phyloP scores from a whole-genome alignment of 1,284 basidiomycete species.

The Puccinia brachypodii region DNA sequence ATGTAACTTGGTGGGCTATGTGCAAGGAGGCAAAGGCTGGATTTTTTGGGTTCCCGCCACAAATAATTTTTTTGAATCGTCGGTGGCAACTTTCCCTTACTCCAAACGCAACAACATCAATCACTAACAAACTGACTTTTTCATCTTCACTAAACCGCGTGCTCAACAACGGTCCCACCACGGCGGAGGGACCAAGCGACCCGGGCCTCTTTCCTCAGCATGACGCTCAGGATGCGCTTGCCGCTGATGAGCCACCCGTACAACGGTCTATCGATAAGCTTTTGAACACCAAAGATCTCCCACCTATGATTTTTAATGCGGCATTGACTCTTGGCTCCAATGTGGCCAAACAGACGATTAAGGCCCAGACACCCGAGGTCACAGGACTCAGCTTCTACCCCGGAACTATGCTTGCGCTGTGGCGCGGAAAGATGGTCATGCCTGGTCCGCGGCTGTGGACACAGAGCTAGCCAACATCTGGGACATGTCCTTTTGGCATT shows the following conservation, averaged over 20 bases:
- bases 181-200: too few species aligned
- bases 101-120: not conserved
- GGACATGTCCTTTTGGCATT: not conserved
- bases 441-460: not conserved
- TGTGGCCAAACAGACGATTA: not conserved
- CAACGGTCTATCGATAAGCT: not conserved
- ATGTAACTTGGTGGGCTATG: slow-evolving; percentile 4
- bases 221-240: not conserved
- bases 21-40: slow-evolving; percentile 24
- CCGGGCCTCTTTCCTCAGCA: not conserved
- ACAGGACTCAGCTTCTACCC: not conserved
- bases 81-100: not conserved
- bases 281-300: not conserved
- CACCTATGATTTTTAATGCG: not conserved
- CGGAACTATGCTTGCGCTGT: not conserved
- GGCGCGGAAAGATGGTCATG: not conserved
- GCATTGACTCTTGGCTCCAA: not conserved
- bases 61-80: slow-evolving; percentile 15
- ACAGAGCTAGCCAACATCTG: not conserved
- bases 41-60: slow-evolving; percentile 1
- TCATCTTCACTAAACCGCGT: too few species aligned
- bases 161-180: not conserved
- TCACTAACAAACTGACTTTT: too few species aligned
- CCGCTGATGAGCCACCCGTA: not conserved
- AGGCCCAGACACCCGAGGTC: not conserved